These are phyloP conservation scores for Fusarium redolens DNA, from an alignment of 2,329 filamentous ascomycete species.

Conservation along the genomic window DNA sequence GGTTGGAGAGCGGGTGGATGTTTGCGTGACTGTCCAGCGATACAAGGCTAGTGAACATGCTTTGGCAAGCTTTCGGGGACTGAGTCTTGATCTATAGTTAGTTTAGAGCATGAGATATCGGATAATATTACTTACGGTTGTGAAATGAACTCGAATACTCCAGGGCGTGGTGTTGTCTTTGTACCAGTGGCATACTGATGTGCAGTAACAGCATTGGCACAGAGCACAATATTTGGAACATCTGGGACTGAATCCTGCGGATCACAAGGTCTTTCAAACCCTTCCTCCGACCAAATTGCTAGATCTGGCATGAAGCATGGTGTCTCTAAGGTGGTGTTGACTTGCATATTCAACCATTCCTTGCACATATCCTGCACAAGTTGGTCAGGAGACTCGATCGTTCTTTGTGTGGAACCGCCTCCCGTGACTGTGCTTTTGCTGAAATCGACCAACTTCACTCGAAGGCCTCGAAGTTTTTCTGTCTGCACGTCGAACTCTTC, in stretches of 20 bases:
- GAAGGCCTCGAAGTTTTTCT: slow-evolving; percentile 46
- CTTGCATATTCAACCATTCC: slow-evolving; percentile 34
- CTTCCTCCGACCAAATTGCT: slow-evolving; percentile 40
- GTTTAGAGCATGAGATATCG: accelerated
- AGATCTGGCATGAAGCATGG: slow-evolving; percentile 42
- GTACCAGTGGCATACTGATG: slow-evolving; percentile 41
- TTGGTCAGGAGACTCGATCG: neutral
- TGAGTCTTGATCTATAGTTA: slow-evolving; percentile 41
- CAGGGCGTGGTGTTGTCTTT: slow-evolving; percentile 26
- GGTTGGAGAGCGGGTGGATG: neutral
- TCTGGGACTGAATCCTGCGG: neutral
- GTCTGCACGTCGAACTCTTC: slow-evolving; percentile 47
- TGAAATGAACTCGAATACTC: slow-evolving; percentile 53
- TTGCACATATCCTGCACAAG: slow-evolving; percentile 21
- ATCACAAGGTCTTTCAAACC: neutral
- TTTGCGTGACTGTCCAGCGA: slow-evolving; percentile 42
- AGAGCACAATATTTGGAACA: slow-evolving; percentile 49
- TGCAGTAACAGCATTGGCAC: slow-evolving; percentile 48
- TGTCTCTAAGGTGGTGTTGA: slow-evolving; percentile 14
- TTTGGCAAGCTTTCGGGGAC: slow-evolving; percentile 53
- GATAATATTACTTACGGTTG: slow-evolving; percentile 48
- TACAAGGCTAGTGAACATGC: slow-evolving; percentile 44
- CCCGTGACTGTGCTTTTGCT: neutral
- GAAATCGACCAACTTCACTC: slow-evolving; percentile 34
- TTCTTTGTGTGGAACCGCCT: neutral